Evolutionary conservation across 306 rosid species (phyloP), one percentile per base, ranked within the genome.

Genomic region (Vigna nakashimae): DNA sequence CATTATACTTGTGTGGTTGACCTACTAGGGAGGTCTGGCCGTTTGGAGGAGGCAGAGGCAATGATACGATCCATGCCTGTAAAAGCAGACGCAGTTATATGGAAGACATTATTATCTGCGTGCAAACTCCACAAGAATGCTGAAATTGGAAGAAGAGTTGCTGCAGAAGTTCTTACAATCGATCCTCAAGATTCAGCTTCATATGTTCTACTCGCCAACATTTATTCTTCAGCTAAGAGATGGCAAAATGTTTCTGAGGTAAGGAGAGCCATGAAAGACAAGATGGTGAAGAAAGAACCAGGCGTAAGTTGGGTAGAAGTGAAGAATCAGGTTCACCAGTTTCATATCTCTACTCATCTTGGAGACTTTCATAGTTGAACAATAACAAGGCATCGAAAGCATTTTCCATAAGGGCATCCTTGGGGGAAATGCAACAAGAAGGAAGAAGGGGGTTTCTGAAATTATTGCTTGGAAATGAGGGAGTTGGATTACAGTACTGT

Each of bases 1-100:
- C 99, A 95, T 70, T 92, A 89, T 82, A 92, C 97, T 3, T 95
- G 98, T 82, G 83, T 92, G 40, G 98, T 91, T 65, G 98, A 95
- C 78, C 83, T 95, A 30, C 88, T 95, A 6, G 92, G 96, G 13
- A 91, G 98, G 32, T 89, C 91, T 71, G 98, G 98, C 36, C 84
- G 89, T 84, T 89, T 95, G 82, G 90, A 84, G 46, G 91, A 91
- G 80, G 99, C 98, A 16, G 90, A 91, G 88, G 82, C 88, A 24
- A 85, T 87, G 90, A 88, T 95, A 83, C 82, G 84, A 77, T 90
- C 97, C 46, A 87, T 92, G 97, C 98, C 96, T 22, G 83, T 88
- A 69, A 91, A 72, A 87, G 86, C 96, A 18, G 97, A 92, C 80
- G 91, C 87, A 58, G 49, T 95, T 80, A 88, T 95, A 82, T 92